Evolutionary conservation across 345 rosid genomes (phyloP).

Genomic region (Salix purpurea): DNA sequence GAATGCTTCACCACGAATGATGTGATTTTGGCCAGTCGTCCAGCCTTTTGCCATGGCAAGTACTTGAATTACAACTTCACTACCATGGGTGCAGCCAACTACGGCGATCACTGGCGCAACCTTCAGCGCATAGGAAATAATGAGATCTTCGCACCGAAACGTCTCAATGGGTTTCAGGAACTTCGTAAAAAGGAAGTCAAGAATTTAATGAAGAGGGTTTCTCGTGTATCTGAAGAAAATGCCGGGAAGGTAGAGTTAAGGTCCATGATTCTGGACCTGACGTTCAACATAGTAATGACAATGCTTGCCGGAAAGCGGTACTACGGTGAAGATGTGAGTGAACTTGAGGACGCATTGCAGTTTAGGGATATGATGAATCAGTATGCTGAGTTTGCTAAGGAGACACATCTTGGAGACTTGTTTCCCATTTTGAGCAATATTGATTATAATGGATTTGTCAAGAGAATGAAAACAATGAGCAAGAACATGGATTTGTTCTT

Average conservation of each 20-base stretch:
- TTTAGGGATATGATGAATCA: constrained; percentile 40
- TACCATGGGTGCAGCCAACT: constrained; percentile 24
- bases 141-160: constrained; percentile 50
- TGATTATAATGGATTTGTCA: constrained; percentile 20
- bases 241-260: constrained; percentile 8
- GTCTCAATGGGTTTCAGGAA: constrained; percentile 30
- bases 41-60: constrained; percentile 21
- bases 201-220: constrained; percentile 33
- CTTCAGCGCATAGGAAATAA: constrained; percentile 44
- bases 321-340: constrained; percentile 33
- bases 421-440: constrained; percentile 41
- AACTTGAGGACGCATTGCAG: constrained; percentile 30
- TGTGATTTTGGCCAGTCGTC: constrained; percentile 42
- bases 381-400: constrained; percentile 9
- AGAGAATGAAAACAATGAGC: constrained; percentile 16
- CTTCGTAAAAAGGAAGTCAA: constrained; percentile 45
- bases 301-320: constrained; percentile 27
- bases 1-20: constrained; percentile 58
- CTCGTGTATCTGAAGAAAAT: constrained; percentile 6
- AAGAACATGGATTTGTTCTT: constrained; percentile 31
- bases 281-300: constrained; percentile 4
- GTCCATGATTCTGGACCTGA: constrained; percentile 1
- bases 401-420: constrained; percentile 39
- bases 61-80: constrained; percentile 43
- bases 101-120: constrained; percentile 71